Evolutionary conservation across 805 yeast genomes (phyloP), one percentile per base, ranked within the genome.

Genomic region (Kuraishia ogatae): DNA sequence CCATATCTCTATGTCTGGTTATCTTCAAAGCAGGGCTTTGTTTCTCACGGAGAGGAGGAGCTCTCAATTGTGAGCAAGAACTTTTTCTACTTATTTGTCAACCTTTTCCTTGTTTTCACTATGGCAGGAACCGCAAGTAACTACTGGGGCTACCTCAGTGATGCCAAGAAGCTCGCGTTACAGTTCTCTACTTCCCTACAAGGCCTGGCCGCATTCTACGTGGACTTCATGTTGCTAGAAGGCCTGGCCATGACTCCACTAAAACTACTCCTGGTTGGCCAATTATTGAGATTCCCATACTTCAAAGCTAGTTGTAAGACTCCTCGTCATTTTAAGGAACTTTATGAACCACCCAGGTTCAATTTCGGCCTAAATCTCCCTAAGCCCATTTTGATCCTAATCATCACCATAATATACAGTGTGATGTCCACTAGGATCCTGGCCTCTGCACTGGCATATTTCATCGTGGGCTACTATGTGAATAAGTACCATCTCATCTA

Each of bases 1-100:
- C 99, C 99, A 1, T 92, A 84, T 64, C 73, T 93, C 52, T 92
- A 89, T 65, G 89, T 88, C 51, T 89, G 88, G 81, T 72, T 93
- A 52, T 86, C 97, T 0, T 75, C 83, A 2, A 77, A 81, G 52
- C 99, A 93, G 72, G 98, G 98, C 0, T 89, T 82, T 62, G 84
- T 96, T 0, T 90, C 97, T 5, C 85, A 87, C 62, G 92, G 96
- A 47, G 98, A 94, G 61, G 97, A 89, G 61, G 98, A 94, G 66
- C 71, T 91, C 19, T 87, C 97, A 0, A 82, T 91, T 23, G 96
- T 93, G 2, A 84, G 94, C 26, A 93, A 93, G 71, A 94, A 94
- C 73, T 93, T 92, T 71, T 92, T 94, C 67, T 94, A 91, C 69
- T 87, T 92, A 43, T 94, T 94, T 71, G 96, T 93, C 59, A 93